Percentiles rank a stretch among this genome's conserved stretches.
phyloP scores from a whole-genome alignment of 805 yeast species.

The Aciculoconidium aculeatum region DNA sequence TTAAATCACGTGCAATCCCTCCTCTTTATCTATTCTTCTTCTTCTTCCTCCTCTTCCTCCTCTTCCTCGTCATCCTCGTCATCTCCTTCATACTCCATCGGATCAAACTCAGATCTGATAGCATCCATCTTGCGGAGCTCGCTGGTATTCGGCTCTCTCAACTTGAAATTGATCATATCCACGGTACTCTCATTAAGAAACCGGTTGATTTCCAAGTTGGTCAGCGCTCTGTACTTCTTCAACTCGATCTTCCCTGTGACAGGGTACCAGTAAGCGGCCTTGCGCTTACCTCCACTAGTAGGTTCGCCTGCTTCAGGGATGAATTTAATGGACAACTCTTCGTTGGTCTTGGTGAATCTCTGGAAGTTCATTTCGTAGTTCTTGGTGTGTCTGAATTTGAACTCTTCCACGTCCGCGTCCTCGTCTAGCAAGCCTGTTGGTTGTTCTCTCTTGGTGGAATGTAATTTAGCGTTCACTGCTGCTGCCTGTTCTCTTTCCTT shows the following conservation, averaged over 20 bases:
- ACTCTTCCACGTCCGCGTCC: constrained; percentile 39
- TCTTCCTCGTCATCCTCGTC: constrained; percentile 45
- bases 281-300: constrained; percentile 33
- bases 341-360: constrained; percentile 40
- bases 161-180: constrained; percentile 54
- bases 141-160: constrained; percentile 68
- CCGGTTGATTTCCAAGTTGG: constrained; percentile 46
- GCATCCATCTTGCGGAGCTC: constrained; percentile 67
- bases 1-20: no score
- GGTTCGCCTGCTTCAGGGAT: constrained; percentile 24
- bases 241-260: constrained; percentile 71
- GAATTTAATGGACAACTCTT: constrained; percentile 67
- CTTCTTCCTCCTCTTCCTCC: constrained; percentile 24
- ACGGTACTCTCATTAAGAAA: constrained; percentile 51
- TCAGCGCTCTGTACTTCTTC: constrained; percentile 76
- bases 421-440: constrained; percentile 38
- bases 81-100: constrained; percentile 67
- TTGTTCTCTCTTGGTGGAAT: constrained; percentile 39
- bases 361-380: constrained; percentile 72
- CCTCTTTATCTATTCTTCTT: no score
- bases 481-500: constrained; percentile 19
- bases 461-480: constrained; percentile 21
- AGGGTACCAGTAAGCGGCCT: constrained; percentile 71
- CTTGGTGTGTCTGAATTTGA: constrained; percentile 57
- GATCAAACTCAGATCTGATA: constrained; percentile 65